A percentile compares a stretch with the other conserved stretches of the same genome.
Conservation (phyloP, 805 yeast genomes). For the Sungouiozyma intestinalis region DNA sequence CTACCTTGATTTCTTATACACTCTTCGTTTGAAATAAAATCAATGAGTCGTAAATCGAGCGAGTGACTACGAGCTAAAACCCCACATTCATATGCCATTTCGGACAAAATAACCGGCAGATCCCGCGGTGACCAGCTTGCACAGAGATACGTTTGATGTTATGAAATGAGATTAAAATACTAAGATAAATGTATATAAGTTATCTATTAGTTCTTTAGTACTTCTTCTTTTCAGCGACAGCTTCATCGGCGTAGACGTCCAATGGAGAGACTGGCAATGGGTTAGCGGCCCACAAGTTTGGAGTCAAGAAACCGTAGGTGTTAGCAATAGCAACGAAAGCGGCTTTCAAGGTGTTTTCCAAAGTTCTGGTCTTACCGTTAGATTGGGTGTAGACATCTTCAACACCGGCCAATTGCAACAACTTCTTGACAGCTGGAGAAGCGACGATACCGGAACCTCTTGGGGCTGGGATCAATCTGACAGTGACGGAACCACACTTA, state of each 20-base stretch:
- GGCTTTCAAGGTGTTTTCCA: slow-evolving; percentile 99
- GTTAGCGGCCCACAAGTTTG: slow-evolving; percentile 92
- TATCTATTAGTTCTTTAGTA: slow-evolving; percentile 36
- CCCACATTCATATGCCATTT: no score
- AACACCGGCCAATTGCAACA: slow-evolving; percentile 98
- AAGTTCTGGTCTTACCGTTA: slow-evolving; percentile 98
- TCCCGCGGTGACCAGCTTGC: no score
- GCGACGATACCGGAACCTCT: slow-evolving; percentile 99
- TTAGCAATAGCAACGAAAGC: slow-evolving; percentile 98
- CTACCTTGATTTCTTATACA: no score
- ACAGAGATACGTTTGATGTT: not conserved
- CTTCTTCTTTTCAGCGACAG: slow-evolving; percentile 64
- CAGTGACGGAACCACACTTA: slow-evolving; percentile 99
- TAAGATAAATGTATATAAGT: slow-evolving; percentile 1
- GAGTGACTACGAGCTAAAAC: no score
- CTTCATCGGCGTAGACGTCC: slow-evolving; percentile 86
- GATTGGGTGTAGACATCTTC: slow-evolving; percentile 99
- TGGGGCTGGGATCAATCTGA: slow-evolving; percentile 99
- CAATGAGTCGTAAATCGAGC: no score
- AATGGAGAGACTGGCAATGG: slow-evolving; percentile 85
- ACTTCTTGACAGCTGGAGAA: slow-evolving; percentile 98
- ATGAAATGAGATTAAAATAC: not conserved
- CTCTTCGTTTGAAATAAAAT: no score
- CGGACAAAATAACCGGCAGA: no score
- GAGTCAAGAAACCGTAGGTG: slow-evolving; percentile 99